A percentile compares a stretch with the other conserved stretches of the same genome.
These are phyloP conservation scores for Paratinospora sagittata DNA, from an alignment of 164 flowering plant species.

Conservation along the genomic window DNA sequence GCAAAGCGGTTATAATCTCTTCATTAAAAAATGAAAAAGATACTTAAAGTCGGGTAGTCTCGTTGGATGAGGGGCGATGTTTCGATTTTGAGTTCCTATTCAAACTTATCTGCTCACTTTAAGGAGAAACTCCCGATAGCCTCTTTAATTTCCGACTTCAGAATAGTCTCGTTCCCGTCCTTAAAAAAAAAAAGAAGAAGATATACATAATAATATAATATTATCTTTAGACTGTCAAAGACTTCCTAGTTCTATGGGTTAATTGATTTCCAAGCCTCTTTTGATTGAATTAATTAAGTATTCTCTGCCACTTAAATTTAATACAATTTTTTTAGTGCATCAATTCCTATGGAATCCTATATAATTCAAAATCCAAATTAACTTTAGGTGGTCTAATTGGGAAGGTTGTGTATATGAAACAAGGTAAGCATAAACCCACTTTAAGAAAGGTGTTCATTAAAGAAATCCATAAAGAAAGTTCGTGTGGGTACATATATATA, in stretches of 20 bases:
- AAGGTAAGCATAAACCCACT: conserved; percentile 11
- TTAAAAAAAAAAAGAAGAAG: too few species aligned
- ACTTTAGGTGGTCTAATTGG: conserved; percentile 6
- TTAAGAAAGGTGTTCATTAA: not conserved
- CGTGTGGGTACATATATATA: not conserved
- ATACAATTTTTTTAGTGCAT: not conserved
- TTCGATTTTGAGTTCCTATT: too few species aligned
- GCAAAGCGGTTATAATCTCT: conserved; percentile 5
- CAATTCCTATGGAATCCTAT: not conserved
- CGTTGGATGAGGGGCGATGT: too few species aligned
- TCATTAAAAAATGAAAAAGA: too few species aligned
- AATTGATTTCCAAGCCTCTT: conserved; percentile 4
- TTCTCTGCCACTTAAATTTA: conserved; percentile 5
- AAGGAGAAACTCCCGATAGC: too few species aligned
- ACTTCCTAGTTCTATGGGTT: conserved; percentile 6
- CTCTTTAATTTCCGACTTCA: too few species aligned
- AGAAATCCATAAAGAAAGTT: not conserved
- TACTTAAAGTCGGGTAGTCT: too few species aligned
- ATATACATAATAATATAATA: not conserved
- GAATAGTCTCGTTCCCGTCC: too few species aligned
- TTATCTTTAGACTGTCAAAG: conserved; percentile 8
- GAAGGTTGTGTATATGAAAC: not conserved
- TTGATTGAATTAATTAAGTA: not conserved
- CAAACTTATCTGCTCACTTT: too few species aligned
- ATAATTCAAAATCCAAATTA: not conserved